These are phyloP conservation scores for Myxozyma kluyveri DNA, from an alignment of 805 yeast species.

Conservation along the genomic window DNA sequence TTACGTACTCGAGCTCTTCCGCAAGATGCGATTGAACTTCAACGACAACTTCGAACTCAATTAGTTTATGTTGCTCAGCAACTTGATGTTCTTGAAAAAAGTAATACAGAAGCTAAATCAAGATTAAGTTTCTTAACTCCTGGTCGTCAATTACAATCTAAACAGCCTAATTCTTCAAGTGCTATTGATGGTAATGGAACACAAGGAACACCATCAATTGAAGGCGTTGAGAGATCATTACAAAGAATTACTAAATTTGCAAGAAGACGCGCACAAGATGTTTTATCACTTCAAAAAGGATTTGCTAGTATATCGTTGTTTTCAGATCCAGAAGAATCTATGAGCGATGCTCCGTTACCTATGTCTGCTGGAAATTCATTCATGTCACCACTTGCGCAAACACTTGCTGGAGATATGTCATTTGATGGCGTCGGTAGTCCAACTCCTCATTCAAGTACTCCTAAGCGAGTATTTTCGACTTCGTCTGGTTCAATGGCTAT, in stretches of 20 bases:
- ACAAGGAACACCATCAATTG: constrained; percentile 11
- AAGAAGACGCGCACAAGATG: constrained; percentile 16
- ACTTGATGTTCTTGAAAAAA: constrained; percentile 16
- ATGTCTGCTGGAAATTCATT: no score
- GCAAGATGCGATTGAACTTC: constrained; percentile 20
- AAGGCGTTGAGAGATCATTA: constrained; percentile 21
- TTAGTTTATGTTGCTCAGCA: constrained; percentile 1
- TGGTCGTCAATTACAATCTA: background rate
- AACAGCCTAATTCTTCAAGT: no score
- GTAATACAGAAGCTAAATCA: constrained; percentile 19
- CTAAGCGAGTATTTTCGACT: no score
- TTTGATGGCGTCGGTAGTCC: no score
- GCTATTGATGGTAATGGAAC: background rate
- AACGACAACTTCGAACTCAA: constrained; percentile 15
- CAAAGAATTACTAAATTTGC: constrained; percentile 21
- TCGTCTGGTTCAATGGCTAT: no score
- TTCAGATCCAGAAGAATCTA: no score
- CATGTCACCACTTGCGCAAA: no score
- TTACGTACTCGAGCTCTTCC: constrained; percentile 15
- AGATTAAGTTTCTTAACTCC: constrained; percentile 7
- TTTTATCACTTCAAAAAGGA: constrained; percentile 8
- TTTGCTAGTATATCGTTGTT: background rate
- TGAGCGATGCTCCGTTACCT: no score
- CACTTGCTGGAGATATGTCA: no score
- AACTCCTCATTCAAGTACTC: no score